Evolutionary conservation across 83 land plant species (phyloP), one percentile per base, ranked within the genome.

Genomic region (Picea mariana): DNA sequence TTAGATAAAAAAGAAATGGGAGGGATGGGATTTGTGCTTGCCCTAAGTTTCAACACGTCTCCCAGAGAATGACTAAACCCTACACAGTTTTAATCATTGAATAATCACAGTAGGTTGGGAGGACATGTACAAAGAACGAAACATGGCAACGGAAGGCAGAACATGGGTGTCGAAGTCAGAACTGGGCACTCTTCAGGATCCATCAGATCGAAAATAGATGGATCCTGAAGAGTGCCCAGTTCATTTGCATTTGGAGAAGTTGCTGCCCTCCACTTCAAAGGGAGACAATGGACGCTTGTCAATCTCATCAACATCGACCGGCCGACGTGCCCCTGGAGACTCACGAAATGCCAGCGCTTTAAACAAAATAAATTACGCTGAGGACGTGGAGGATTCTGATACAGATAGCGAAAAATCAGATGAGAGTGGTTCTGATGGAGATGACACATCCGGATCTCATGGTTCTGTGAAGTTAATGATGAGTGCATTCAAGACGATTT

Each of bases 391-490:
- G 34, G 34, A 34, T 0, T 6, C 96, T n/a, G 94, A 95, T 80
- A 91, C 95, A 71, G 98, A 95, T 65, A 95, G 89, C 81, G 98
- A 93, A 82, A 96, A 90, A 77, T 93, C 98, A 34, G 98, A 95
- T 80, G 94, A 92, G 15, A 91, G 97, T 84, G 97, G 94, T 55
- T 92, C 93, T 61, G 98, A 93, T 82, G 96, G 85, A 71, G 98
- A 93, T 55, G 97, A 94, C 64, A 87, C 94, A 76, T 93, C 98
- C 4, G 98, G 98, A 90, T 92, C 52, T 88, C 98, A 40, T 95
- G 97, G 97, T 95, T 93, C 81, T 95, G 98, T 67, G 96, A 93
- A 82, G 96, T 93, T 61, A 95, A 95, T 76, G 95, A 91, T 71
- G 66, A 63, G 7, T 63, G 18, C 64, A 92, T 94, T 65, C 92